phyloP scores from a whole-genome alignment of 768 basidiomycete species.

The Lentinula sp. region DNA sequence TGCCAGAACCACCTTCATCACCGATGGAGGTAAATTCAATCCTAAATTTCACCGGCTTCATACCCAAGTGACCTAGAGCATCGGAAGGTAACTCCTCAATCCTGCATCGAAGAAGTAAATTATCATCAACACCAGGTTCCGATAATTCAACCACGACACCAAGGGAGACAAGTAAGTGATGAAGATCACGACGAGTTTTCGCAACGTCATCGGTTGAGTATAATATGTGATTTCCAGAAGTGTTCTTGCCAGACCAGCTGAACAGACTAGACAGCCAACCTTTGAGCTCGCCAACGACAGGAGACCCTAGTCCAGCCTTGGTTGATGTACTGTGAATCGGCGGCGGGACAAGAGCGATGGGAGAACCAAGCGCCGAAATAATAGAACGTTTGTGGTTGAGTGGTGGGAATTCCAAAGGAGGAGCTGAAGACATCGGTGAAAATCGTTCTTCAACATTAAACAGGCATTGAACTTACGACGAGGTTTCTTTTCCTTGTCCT shows the following conservation, averaged over 20 bases:
- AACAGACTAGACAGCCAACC: constrained; percentile 96
- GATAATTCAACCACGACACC: constrained; percentile 48
- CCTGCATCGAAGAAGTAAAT: constrained; percentile 31
- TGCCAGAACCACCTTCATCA: constrained; percentile 9
- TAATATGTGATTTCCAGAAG: constrained; percentile 31
- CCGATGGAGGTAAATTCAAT: constrained; percentile 55
- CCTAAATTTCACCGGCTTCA: constrained; percentile 68
- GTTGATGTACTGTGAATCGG: constrained; percentile 25
- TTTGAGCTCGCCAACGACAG: constrained; percentile 79
- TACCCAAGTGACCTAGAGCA: constrained; percentile 24
- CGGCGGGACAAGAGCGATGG: constrained; percentile 36
- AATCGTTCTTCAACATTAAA: background rate
- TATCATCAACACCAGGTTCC: constrained; percentile 13
- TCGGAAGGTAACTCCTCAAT: constrained; percentile 44
- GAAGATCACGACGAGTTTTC: constrained; percentile 59
- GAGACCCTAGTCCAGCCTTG: constrained; percentile 41
- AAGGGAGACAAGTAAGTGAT: constrained; percentile 55
- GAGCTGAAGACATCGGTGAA: constrained; percentile 30
- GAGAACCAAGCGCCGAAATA: constrained; percentile 40
- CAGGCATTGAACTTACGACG: constrained; percentile 39
- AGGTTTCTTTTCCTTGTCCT: constrained; percentile 47
- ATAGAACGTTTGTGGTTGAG: constrained; percentile 41
- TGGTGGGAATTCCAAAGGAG: constrained; percentile 48
- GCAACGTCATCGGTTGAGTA: constrained; percentile 53
- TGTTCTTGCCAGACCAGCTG: constrained; percentile 66